These are phyloP conservation scores for Tetrapisispora fleetii DNA, from an alignment of 805 yeast genomes.

Conservation along the genomic window DNA sequence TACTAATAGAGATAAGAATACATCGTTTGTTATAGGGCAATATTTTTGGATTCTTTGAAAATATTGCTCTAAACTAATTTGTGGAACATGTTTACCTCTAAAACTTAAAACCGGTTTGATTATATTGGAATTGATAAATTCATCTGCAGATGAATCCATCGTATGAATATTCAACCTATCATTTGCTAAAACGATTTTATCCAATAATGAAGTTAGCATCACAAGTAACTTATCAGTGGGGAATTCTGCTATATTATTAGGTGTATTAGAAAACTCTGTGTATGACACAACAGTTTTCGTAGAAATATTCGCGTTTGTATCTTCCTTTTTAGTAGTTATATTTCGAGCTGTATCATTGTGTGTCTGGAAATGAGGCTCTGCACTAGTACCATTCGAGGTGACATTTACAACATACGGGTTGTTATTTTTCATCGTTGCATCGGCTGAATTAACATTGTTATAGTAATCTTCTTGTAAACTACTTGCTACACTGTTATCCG, in stretches of 20 bases:
- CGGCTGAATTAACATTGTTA: neutral
- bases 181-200: constrained; percentile 83
- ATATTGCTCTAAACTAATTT: constrained; percentile 85
- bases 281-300: neutral
- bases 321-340: neutral
- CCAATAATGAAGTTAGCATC: constrained; percentile 78
- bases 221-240: constrained; percentile 71
- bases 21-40: constrained; percentile 98
- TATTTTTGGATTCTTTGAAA: constrained; percentile 84
- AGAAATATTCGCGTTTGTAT: neutral
- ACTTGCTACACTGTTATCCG: neutral
- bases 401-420: no score
- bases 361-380: neutral
- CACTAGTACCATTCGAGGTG: neutral
- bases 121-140: constrained; percentile 28
- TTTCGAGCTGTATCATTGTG: neutral
- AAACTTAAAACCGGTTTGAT: constrained; percentile 57
- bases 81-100: constrained; percentile 94
- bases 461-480: neutral
- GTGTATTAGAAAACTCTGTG: neutral
- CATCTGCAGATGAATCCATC: constrained; percentile 1
- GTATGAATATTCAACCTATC: constrained; percentile 46
- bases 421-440: no score
- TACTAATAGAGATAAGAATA: constrained; percentile 77
- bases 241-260: constrained; percentile 58